These are phyloP conservation scores for Schoenoplectus tabernaemontani DNA, from an alignment of 202 grass and related monocot genomes.

Conservation along the genomic window DNA sequence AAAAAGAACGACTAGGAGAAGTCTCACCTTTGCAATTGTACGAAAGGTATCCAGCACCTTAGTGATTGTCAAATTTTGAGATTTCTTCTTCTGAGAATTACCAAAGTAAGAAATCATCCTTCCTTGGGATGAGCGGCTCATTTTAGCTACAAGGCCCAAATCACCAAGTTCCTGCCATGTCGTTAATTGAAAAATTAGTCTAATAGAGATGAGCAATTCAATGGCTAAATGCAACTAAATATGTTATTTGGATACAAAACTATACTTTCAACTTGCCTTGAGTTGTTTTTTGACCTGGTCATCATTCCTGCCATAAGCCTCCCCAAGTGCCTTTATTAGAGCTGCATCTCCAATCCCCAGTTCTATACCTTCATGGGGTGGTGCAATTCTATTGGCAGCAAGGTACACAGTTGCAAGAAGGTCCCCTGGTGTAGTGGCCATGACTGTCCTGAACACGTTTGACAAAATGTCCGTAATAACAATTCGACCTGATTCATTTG, in stretches of 20 bases:
- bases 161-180: conserved; percentile 75
- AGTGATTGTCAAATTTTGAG: conserved; percentile 66
- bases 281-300: conserved; percentile 93
- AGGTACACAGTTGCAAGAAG: conserved; percentile 88
- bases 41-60: conserved; percentile 68
- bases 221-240: not conserved
- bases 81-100: conserved; percentile 42
- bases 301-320: conserved; percentile 94
- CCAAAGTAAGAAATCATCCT: conserved; percentile 46
- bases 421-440: conserved; percentile 67
- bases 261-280: conserved; percentile 41
- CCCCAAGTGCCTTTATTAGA: conserved; percentile 72
- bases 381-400: conserved; percentile 69
- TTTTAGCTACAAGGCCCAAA: conserved; percentile 91
- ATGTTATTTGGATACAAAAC: conserved; percentile 14
- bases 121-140: conserved; percentile 81
- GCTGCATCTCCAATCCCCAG: conserved; percentile 91
- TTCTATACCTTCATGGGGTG: conserved; percentile 89
- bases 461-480: conserved; percentile 82
- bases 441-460: conserved; percentile 74
- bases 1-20: conserved; percentile 24
- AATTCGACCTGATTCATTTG: conserved; percentile 75
- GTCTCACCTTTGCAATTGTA: conserved; percentile 72
- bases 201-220: conserved; percentile 25
- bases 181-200: not conserved